These are phyloP conservation scores for Erucastrum elatum DNA, from an alignment of 345 rosid genomes.

Conservation along the genomic window DNA sequence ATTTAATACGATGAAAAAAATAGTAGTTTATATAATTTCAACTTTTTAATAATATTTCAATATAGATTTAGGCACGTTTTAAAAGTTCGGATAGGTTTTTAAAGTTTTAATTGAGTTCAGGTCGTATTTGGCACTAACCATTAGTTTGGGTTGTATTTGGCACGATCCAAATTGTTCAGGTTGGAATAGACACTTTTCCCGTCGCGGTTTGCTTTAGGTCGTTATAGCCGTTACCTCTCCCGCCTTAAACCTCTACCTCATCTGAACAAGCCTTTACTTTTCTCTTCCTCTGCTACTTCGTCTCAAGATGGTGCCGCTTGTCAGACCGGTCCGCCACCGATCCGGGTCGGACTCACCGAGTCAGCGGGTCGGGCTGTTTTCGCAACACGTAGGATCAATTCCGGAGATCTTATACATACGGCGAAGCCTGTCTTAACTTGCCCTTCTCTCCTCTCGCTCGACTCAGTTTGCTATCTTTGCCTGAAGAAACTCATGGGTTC, in stretches of 20 bases:
- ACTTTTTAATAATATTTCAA: too few species aligned
- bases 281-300: slow-evolving; percentile 35
- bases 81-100: too few species aligned
- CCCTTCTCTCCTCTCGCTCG: slow-evolving; percentile 50
- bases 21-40: too few species aligned
- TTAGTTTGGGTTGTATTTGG: too few species aligned
- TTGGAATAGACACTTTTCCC: too few species aligned
- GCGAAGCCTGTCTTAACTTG: slow-evolving; percentile 63
- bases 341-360: slow-evolving; percentile 64
- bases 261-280: neutral
- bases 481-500: slow-evolving; percentile 45
- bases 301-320: slow-evolving; percentile 22
- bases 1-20: too few species aligned
- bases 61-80: too few species aligned
- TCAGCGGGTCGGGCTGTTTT: slow-evolving; percentile 87
- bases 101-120: too few species aligned
- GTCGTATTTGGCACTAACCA: too few species aligned
- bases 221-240: slow-evolving; percentile 48
- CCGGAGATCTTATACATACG: slow-evolving; percentile 82
- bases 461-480: slow-evolving; percentile 68
- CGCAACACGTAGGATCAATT: slow-evolving; percentile 64
- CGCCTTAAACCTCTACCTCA: slow-evolving; percentile 32
- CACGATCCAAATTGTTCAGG: too few species aligned
- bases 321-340: slow-evolving; percentile 59
- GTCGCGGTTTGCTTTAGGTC: slow-evolving; percentile 26